Evolutionary conservation across 2,329 filamentous ascomycete genomes (phyloP).

Genomic region (Trichoderma cornu-damae): DNA sequence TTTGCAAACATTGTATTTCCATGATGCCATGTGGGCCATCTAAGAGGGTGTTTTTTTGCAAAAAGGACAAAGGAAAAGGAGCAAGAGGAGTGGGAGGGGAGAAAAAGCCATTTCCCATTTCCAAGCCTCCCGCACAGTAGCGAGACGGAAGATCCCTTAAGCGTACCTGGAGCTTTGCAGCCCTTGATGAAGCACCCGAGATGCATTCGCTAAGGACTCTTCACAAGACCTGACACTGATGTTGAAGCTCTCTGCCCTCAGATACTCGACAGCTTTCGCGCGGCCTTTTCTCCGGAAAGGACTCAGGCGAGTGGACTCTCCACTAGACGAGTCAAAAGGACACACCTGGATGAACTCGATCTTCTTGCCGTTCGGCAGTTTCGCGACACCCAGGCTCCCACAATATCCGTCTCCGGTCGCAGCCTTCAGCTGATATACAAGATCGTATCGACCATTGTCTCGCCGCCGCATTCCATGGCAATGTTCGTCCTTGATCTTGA

Average conservation of each 20-base stretch:
- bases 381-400: slow-evolving; percentile 42
- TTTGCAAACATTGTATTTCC: background rate
- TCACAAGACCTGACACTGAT: background rate
- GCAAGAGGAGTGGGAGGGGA: no score
- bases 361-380: slow-evolving; percentile 44
- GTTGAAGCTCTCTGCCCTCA: slow-evolving; percentile 5
- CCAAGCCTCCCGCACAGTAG: background rate
- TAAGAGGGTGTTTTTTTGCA: no score
- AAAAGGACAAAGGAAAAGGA: background rate
- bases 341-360: slow-evolving; percentile 43
- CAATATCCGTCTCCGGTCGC: slow-evolving; percentile 49
- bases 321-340: slow-evolving; percentile 26
- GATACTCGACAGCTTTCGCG: slow-evolving; percentile 26
- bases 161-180: no score
- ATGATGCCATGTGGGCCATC: accelerated
- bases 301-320: slow-evolving; percentile 6
- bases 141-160: background rate
- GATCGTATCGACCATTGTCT: slow-evolving; percentile 48
- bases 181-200: background rate
- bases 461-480: slow-evolving; percentile 42
- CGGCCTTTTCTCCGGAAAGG: background rate
- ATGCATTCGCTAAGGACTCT: background rate
- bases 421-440: slow-evolving; percentile 52
- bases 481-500: slow-evolving; percentile 53
- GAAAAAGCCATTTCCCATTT: no score